These are phyloP conservation scores for Cordyceps militaris DNA, from an alignment of 2,329 filamentous ascomycete genomes.

Conservation along the genomic window DNA sequence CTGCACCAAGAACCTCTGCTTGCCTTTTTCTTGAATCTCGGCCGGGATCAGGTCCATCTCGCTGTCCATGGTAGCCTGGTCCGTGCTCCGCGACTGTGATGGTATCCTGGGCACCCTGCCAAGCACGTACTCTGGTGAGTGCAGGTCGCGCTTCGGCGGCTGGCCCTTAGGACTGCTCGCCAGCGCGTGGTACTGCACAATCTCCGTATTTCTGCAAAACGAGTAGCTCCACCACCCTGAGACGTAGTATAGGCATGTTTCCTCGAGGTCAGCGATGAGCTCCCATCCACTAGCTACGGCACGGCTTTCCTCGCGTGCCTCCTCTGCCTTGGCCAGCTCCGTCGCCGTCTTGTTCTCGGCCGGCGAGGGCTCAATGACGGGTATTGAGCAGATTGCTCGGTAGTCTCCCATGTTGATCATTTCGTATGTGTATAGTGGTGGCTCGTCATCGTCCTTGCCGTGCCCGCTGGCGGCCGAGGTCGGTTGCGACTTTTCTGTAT, in stretches of 20 bases:
- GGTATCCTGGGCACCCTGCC: conserved; percentile 45
- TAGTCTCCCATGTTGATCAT: conserved; percentile 63
- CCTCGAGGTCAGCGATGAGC: conserved; percentile 68
- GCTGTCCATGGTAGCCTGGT: conserved; percentile 20
- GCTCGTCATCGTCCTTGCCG: conserved; percentile 25
- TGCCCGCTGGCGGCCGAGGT: conserved; percentile 23
- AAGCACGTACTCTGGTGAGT: conserved; percentile 68
- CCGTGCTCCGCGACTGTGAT: conserved; percentile 17
- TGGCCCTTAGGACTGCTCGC: conserved; percentile 59
- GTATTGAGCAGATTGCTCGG: conserved; percentile 79
- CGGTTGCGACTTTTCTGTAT: conserved; percentile 33
- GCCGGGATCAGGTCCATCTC: conserved; percentile 37
- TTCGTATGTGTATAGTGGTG: conserved; percentile 52
- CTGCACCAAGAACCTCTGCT: conserved; percentile 81
- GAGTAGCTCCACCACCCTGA: conserved; percentile 95
- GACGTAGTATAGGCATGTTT: conserved; percentile 75
- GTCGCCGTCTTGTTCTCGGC: conserved; percentile 59
- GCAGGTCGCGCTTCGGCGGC: conserved; percentile 70
- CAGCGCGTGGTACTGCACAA: conserved; percentile 85
- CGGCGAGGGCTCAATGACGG: conserved; percentile 52
- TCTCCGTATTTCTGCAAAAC: conserved; percentile 82
- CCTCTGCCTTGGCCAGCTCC: conserved; percentile 61
- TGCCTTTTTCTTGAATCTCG: conserved; percentile 72
- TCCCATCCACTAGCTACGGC: conserved; percentile 75
- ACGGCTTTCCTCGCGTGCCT: conserved; percentile 71